phyloP scores from a whole-genome alignment of 2,329 filamentous ascomycete species.

The Aplosporella prunicola region DNA sequence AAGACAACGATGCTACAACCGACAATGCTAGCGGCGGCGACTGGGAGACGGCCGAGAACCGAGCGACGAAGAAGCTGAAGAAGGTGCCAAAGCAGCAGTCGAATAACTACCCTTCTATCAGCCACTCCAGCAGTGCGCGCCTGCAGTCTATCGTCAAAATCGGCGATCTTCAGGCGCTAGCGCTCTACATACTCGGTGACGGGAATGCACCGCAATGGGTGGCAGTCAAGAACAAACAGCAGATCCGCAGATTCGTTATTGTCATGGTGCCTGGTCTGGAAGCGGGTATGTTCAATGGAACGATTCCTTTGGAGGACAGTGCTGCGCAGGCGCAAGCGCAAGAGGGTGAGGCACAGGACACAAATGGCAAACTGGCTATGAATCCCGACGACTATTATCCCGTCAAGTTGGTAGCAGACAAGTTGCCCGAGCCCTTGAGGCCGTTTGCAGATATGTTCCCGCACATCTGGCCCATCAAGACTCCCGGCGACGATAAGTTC shows the following conservation, averaged over 20 bases:
- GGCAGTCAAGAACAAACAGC: conserved; percentile 46
- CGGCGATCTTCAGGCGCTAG: conserved; percentile 48
- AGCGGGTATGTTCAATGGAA: conserved; percentile 73
- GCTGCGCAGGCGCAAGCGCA: conserved; percentile 1
- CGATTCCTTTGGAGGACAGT: conserved; percentile 25
- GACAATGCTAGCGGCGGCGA: conserved; percentile 7
- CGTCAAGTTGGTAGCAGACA: conserved; percentile 30
- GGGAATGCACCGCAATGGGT: conserved; percentile 53
- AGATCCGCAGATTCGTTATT: conserved; percentile 66
- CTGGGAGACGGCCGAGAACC: conserved; percentile 19
- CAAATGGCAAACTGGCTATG: conserved; percentile 19
- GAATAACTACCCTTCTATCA: conserved; percentile 44
- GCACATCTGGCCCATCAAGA: conserved; percentile 80
- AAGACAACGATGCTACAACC: neutral
- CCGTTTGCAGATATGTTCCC: conserved; percentile 74
- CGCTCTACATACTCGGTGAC: conserved; percentile 52
- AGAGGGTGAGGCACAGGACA: conserved; percentile 12
- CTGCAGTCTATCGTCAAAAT: conserved; percentile 48
- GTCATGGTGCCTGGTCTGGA: conserved; percentile 91
- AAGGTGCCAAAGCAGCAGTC: conserved; percentile 29
- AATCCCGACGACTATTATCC: conserved; percentile 43
- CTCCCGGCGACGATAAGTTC: conserved; percentile 75
- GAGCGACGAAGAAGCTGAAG: conserved; percentile 14
- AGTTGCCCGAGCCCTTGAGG: conserved; percentile 36
- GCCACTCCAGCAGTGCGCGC: conserved; percentile 43